Conservation (phyloP, 2,329 filamentous ascomycete genomes). For the Colletotrichum horii region DNA sequence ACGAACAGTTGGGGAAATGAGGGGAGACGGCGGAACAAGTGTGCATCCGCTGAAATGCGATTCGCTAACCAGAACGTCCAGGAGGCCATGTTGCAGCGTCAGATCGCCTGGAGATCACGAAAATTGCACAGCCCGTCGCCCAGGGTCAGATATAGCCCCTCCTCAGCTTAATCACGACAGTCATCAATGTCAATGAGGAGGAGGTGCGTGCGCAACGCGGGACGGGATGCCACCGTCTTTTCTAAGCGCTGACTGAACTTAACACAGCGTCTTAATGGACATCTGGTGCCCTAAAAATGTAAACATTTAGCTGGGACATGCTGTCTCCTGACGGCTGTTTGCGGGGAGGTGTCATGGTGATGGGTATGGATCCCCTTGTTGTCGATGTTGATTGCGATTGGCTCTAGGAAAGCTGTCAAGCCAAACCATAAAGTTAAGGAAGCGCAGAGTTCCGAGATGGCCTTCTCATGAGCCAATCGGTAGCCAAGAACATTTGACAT, state of each 20-base stretch:
- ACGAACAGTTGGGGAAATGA: slow-evolving; percentile 11
- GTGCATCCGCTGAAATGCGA: background rate
- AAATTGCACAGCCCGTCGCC: background rate
- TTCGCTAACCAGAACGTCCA: background rate
- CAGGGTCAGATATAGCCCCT: background rate
- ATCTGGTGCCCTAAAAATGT: background rate
- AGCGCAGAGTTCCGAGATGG: background rate
- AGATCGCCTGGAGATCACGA: slow-evolving; percentile 6
- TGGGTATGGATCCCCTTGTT: background rate
- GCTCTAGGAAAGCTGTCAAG: background rate
- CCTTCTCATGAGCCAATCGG: slow-evolving; percentile 5
- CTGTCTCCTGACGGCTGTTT: background rate
- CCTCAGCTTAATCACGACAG: background rate
- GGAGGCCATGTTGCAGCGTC: slow-evolving; percentile 6
- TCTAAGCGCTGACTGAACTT: background rate
- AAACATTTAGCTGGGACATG: background rate
- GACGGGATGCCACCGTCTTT: background rate
- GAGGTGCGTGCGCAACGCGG: background rate
- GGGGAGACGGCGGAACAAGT: background rate
- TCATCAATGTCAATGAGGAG: background rate
- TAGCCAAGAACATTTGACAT: background rate
- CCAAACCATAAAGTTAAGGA: background rate
- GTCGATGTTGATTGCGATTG: background rate
- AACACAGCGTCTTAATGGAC: background rate
- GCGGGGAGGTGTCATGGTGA: background rate